These are phyloP conservation scores for Apiotrichum brassicae DNA, from an alignment of 1,284 basidiomycete species.

Conservation along the genomic window DNA sequence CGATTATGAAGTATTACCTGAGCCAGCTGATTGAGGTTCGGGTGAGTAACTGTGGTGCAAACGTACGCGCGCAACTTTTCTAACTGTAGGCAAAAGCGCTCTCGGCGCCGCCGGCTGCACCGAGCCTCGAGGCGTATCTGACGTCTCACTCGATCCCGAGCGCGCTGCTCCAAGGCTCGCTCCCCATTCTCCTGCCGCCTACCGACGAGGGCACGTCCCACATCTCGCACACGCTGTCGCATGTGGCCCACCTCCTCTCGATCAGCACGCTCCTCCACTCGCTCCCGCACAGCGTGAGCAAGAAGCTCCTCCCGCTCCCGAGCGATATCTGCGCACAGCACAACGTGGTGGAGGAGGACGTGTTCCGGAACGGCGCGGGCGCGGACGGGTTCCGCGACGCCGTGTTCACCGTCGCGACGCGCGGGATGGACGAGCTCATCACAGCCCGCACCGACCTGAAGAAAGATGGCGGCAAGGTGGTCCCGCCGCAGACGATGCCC, in stretches of 20 bases:
- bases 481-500: conserved; percentile 60
- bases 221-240: conserved; percentile 66
- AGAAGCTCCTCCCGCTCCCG: conserved; percentile 72
- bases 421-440: conserved; percentile 83
- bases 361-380: conserved; percentile 63
- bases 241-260: conserved; percentile 39
- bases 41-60: conserved; percentile 50
- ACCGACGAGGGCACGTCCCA: conserved; percentile 53
- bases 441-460: conserved; percentile 74
- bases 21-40: conserved; percentile 78
- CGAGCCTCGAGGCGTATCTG: conserved; percentile 64
- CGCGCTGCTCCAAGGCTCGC: conserved; percentile 69
- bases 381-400: conserved; percentile 56
- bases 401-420: conserved; percentile 79
- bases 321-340: conserved; percentile 74
- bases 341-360: conserved; percentile 76
- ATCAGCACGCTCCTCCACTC: conserved; percentile 62
- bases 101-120: conserved; percentile 56
- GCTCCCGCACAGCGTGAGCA: conserved; percentile 63
- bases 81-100: conserved; percentile 63
- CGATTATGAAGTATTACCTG: conserved; percentile 60
- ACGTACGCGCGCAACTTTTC: not conserved
- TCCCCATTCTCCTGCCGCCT: conserved; percentile 61
- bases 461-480: conserved; percentile 56
- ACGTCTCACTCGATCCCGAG: conserved; percentile 70